A percentile compares a stretch with the other conserved stretches of the same genome.
phyloP scores from a whole-genome alignment of 2,329 filamentous ascomycete genomes.

The Xylariomycetidae sp. region DNA sequence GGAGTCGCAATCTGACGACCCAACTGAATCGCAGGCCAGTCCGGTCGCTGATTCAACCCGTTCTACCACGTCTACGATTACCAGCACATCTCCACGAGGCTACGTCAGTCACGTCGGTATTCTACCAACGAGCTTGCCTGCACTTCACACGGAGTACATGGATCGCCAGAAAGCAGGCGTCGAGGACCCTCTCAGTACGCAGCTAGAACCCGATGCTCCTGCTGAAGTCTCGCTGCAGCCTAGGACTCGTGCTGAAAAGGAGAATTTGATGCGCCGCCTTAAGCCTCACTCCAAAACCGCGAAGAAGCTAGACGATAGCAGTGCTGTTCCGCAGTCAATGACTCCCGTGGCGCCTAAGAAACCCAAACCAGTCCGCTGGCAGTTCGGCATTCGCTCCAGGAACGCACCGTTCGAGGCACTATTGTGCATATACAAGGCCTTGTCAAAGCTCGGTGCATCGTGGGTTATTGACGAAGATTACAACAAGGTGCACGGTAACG shows the following conservation, averaged over 20 bases:
- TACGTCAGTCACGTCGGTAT: conserved; percentile 86
- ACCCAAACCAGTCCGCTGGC: conserved; percentile 83
- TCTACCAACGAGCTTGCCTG: conserved; percentile 82
- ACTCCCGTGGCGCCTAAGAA: conserved; percentile 66
- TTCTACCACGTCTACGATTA: conserved; percentile 46
- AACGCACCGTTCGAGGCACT: conserved; percentile 94
- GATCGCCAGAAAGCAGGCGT: conserved; percentile 59
- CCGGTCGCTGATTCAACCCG: conserved; percentile 51
- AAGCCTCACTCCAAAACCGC: conserved; percentile 79
- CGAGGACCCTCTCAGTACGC: conserved; percentile 38
- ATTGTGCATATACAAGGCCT: conserved; percentile 88
- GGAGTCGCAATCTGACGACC: conserved; percentile 10
- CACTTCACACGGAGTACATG: conserved; percentile 89
- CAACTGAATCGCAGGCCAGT: conserved; percentile 36
- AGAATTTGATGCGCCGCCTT: conserved; percentile 72
- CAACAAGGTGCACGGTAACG: conserved; percentile 41
- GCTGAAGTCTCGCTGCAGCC: too few relatives aligned
- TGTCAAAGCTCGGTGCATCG: conserved; percentile 80
- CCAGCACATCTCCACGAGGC: conserved; percentile 44
- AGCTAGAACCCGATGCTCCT: conserved; percentile 45
- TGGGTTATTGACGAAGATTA: conserved; percentile 71
- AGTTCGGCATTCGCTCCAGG: conserved; percentile 92
- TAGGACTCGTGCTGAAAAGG: conserved; percentile 68
- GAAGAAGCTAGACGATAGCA: conserved; percentile 61
- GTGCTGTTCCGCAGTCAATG: conserved; percentile 55